Evolutionary conservation across 169 alveolate species (phyloP).

Genomic region (Pseudocohnilembus persalinus): DNA sequence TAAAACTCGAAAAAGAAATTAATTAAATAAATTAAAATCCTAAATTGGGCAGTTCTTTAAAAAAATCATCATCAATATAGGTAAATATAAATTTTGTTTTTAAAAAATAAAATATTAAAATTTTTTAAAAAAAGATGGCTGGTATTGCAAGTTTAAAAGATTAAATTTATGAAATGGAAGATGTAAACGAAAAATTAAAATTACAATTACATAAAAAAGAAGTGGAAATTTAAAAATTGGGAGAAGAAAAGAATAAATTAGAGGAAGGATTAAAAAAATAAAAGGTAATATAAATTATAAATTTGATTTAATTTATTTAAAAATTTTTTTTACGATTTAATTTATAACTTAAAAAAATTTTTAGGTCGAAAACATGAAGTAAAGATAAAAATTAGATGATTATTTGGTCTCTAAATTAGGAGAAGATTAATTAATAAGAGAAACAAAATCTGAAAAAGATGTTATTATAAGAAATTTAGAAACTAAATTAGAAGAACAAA

Average conservation of each 20-base stretch:
- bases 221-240: background rate
- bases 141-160: background rate
- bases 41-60: background rate
- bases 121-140: background rate
- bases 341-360: background rate
- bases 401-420: background rate
- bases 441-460: conserved; percentile 7
- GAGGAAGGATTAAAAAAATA: background rate
- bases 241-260: background rate
- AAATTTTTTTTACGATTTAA: background rate
- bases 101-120: no score
- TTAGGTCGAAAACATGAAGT: conserved; percentile 9
- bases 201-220: background rate
- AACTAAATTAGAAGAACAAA: conserved; percentile 4
- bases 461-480: conserved; percentile 8
- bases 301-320: no score
- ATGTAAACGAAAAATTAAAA: background rate
- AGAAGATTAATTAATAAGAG: background rate
- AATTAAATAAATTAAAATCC: background rate
- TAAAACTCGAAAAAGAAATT: background rate
- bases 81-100: background rate
- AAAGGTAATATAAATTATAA: background rate
- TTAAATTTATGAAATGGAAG: background rate
- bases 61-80: background rate
- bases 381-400: background rate